Evolutionary conservation across 805 yeast genomes (phyloP), one percentile per base, ranked within the genome.

Genomic region (Wickerhamomyces kurtzmanii): DNA sequence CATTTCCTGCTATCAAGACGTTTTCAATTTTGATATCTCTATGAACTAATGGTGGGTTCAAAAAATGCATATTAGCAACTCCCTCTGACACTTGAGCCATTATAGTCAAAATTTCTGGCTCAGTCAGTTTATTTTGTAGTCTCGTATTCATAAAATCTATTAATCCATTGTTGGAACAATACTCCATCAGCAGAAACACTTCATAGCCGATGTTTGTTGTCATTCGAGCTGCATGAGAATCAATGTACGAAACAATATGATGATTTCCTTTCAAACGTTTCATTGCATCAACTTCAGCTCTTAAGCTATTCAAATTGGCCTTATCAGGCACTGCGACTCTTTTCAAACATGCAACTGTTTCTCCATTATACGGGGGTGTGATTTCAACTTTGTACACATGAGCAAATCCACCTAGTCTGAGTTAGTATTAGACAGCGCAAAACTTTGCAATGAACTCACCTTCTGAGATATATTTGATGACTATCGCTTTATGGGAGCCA

Each of bases 281-380:
- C 97, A 91, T 89, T 9, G 96, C 94, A 49, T 91, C 97, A 11
- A 91, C 98, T 52, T 91, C 99, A 22, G 93, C 95, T 36, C 97
- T 62, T 28, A 91, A 61, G 15, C 78, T 68, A 42, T 82, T 84
- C 49, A 91, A 64, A 29, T 80, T 81, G 44, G 75, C 70, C 53
- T 91, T 91, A 49, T 80, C 85, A 4, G 96, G 96, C 4, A 91
- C 98, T 18, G 78, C 78, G n/a, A 91, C 97, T 37, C 98, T 68
- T 54, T 91, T 91, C 44, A 91, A 62, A 50, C 97, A 91, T 5
- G 89, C 96, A 9, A 65, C 52, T 31, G 53, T 54, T 27, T 64
- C 52, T 12, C 71, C 73, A 11, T 67, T 61, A 38, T 62, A 71
- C 4, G 70, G 61, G 6, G 86, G 86, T 16, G 68, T 62, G 12